phyloP scores from a whole-genome alignment of 148 eudicot species.

The Suaeda aralocaspica region DNA sequence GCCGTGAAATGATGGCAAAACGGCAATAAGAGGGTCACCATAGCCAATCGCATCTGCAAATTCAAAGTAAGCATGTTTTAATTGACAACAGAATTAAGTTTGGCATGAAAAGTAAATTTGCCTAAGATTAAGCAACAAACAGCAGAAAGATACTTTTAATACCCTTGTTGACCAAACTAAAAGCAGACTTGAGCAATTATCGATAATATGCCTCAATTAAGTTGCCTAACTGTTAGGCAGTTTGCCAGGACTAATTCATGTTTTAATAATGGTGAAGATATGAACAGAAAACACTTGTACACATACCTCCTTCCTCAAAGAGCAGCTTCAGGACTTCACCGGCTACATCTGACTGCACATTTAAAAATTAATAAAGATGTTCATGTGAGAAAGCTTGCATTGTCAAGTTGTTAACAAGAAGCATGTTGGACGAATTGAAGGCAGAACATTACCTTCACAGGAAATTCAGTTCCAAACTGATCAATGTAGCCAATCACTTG shows the following conservation, averaged over 20 bases:
- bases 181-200: neutral
- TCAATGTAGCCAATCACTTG: slow-evolving; percentile 76
- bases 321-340: slow-evolving; percentile 83
- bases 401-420: slow-evolving; percentile 11
- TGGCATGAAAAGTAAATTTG: neutral
- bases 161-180: too few relatives aligned
- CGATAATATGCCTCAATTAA: neutral
- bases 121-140: neutral
- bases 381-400: neutral
- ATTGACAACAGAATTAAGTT: neutral
- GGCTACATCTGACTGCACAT: slow-evolving; percentile 74
- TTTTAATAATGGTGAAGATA: neutral
- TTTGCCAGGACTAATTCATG: neutral
- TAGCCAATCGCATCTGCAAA: slow-evolving; percentile 77
- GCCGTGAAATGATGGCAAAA: slow-evolving; percentile 64
- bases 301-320: slow-evolving; percentile 68
- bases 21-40: slow-evolving; percentile 78
- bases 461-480: slow-evolving; percentile 78
- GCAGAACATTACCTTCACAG: slow-evolving; percentile 61
- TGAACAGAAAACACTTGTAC: neutral
- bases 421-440: slow-evolving; percentile 7
- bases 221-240: neutral
- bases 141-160: neutral
- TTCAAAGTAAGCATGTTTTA: neutral
- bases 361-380: slow-evolving; percentile 5